phyloP scores from a whole-genome alignment of 2,329 filamentous ascomycete genomes.

The Thielaviopsis punctulata region DNA sequence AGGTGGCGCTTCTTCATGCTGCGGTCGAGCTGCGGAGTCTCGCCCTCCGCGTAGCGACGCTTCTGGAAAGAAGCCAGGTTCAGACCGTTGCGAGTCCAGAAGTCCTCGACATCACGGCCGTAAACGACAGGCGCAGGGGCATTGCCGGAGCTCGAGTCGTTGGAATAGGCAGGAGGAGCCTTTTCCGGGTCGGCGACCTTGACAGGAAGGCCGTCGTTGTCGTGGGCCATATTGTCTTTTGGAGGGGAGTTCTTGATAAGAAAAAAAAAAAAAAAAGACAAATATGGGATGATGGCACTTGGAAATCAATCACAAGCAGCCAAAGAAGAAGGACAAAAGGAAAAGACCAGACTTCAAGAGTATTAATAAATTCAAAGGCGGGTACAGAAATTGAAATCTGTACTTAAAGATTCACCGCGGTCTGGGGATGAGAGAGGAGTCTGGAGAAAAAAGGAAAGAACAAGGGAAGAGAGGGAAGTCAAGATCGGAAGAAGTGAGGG shows the following conservation, averaged over 20 bases:
- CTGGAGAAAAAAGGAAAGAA: slow-evolving; percentile 6
- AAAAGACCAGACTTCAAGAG: neutral
- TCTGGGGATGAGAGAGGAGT: slow-evolving; percentile 1
- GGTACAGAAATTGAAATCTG: neutral
- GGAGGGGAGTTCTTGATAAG: neutral
- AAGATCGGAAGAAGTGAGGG: slow-evolving; percentile 1
- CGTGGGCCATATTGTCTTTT: slow-evolving; percentile 6
- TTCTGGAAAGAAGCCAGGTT: slow-evolving; percentile 23
- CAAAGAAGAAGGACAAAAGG: neutral
- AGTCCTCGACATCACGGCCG: slow-evolving; percentile 17
- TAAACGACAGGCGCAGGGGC: neutral
- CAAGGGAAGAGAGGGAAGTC: neutral
- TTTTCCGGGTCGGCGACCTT: slow-evolving; percentile 11
- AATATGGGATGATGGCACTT: neutral
- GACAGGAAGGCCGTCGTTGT: slow-evolving; percentile 3
- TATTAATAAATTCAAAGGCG: neutral
- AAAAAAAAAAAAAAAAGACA: neutral
- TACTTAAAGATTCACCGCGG: slow-evolving; percentile 4
- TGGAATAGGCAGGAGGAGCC: slow-evolving; percentile 2
- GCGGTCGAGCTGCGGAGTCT: slow-evolving; percentile 23
- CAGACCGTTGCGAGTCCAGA: slow-evolving; percentile 23
- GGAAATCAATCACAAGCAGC: neutral
- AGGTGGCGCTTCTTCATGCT: slow-evolving; percentile 39
- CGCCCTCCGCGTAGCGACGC: slow-evolving; percentile 19
- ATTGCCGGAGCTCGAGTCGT: slow-evolving; percentile 8